Base-by-base conservation (phyloP, 176 grass and related monocot species). In the Alloteropsis semialata region DNA sequence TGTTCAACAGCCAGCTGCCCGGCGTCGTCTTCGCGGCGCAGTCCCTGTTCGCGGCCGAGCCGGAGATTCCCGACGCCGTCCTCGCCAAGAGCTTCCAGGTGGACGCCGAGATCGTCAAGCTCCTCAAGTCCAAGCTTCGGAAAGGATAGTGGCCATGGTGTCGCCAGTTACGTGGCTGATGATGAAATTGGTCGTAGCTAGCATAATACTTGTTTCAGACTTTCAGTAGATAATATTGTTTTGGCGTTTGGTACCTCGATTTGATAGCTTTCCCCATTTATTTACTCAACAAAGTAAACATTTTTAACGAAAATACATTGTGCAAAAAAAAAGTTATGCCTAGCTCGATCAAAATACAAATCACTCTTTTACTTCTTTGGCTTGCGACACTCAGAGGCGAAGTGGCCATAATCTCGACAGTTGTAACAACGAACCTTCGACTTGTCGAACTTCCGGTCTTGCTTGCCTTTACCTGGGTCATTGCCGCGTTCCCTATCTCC, bases 1-100 rank as follows among this genome's bases (percentile, higher is more conserved):
- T 89, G 25, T 97, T 97, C 90, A 90, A 97, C 75, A 94, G 92
- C 87, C 89, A 97, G 91, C 74, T 88, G 2, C 94, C 92, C 2
- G 94, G 92, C n/a, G 85, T 92, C 6, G 80, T 92, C 7, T 0
- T 7, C 16, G 92, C 92, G 14, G 77, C 92, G 45, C 6, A 72
- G 24, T 41, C 81, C 32, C 46, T 97, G 50, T 92, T 97, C 1
- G 91, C 72, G 0, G 62, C 89, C 0, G 84, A 75, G 12, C 94
- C 94, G 14, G 79, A 69, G 36, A 90, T 97, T 32, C 94, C 94
- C 0, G 84, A 90, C 48, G 89, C 75, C 32, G 92, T 97, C 27
- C 81, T 97, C 2, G 84, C 82, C 18, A 97, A 92, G 57, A 83
- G 89, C 70, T 92, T 97, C 80, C 84, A 94, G 90, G 82, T 92